A percentile compares a stretch with the other conserved stretches of the same genome.
phyloP scores from a whole-genome alignment of 257 asterid genomes.

The Buddleja alternifolia region DNA sequence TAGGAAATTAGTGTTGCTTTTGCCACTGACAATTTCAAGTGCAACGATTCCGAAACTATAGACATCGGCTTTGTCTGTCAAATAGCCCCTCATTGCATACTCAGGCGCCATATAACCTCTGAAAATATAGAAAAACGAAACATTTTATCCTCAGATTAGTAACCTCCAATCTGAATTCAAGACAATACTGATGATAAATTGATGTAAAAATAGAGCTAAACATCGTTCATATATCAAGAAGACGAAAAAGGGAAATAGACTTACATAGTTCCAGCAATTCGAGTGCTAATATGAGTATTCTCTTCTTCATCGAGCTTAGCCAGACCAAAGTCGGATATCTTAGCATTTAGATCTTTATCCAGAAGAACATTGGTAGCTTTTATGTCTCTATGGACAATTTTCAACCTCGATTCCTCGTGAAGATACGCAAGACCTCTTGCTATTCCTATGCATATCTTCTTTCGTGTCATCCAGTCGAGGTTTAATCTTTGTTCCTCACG shows the following conservation, averaged over 20 bases:
- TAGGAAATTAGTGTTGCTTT: conserved; percentile 57
- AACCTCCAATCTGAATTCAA: not conserved
- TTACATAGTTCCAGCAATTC: conserved; percentile 83
- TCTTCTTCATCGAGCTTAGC: conserved; percentile 89
- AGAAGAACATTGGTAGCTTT: conserved; percentile 83
- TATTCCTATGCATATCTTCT: conserved; percentile 60
- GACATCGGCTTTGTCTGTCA: conserved; percentile 81
- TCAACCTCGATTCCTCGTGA: conserved; percentile 84
- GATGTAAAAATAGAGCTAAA: not conserved
- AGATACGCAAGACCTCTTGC: conserved; percentile 86
- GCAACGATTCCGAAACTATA: conserved; percentile 76
- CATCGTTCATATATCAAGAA: not conserved
- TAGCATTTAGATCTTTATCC: conserved; percentile 65
- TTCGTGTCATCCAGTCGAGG: conserved; percentile 67
- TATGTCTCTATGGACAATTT: conserved; percentile 83
- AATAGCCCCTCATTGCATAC: conserved; percentile 74
- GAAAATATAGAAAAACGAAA: conserved; percentile 10
- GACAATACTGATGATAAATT: not conserved
- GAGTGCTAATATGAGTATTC: conserved; percentile 79
- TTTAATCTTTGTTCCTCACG: conserved; percentile 53
- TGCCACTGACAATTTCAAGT: conserved; percentile 73
- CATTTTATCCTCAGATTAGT: not conserved
- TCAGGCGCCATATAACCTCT: conserved; percentile 91
- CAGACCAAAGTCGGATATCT: conserved; percentile 86
- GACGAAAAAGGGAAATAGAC: conserved; percentile 21